Evolutionary conservation across 169 alveolate species (phyloP), one percentile per base, ranked within the genome.

Genomic region (Cytauxzoon felis): DNA sequence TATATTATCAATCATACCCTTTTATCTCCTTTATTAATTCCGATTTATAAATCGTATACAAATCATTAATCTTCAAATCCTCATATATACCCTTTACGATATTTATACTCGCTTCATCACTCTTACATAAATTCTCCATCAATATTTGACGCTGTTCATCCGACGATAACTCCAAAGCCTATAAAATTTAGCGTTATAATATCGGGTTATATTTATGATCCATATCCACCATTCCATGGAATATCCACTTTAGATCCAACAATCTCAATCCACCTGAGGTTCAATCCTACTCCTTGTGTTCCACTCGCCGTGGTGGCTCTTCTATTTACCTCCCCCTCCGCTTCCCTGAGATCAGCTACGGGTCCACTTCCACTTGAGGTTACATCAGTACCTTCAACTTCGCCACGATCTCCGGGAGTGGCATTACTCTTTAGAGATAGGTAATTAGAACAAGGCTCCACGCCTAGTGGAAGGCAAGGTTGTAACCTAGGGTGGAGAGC

Each of bases 51-150:
- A 47, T 51, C 16, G 45, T 47, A 67, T 78, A 86, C 38, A 57
- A 52, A 5, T 62, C 24, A 29, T 56, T 80, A 33, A 86, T 26
- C 27, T 75, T 56, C 49, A 81, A 60, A n/a, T 86, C 80, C 42
- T 73, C 78, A 64, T 80, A 86, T 27, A 86, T 24, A 26, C 48
- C 36, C 27, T 86, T 81, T 29, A 86, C 86, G 16, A 42, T 54
- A 40, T 66, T 75, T 29, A 86, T 88, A 48, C 78, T 70, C 23
- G 58, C 63, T 19, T 26, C 40, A 56, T 80, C 79, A 64, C 72
- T 58, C 43, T 58, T 69, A 0, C 91, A 89, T 16, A 81, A 78
- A 68, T 86, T 86, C 47, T 76, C 85, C 47, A 64, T 81, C 30
- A 86, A 51, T 8, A 30, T 41, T 21, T 38, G 48, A 43, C 50